phyloP scores from a whole-genome alignment of 805 yeast species.

The Kuraishia hungarica region DNA sequence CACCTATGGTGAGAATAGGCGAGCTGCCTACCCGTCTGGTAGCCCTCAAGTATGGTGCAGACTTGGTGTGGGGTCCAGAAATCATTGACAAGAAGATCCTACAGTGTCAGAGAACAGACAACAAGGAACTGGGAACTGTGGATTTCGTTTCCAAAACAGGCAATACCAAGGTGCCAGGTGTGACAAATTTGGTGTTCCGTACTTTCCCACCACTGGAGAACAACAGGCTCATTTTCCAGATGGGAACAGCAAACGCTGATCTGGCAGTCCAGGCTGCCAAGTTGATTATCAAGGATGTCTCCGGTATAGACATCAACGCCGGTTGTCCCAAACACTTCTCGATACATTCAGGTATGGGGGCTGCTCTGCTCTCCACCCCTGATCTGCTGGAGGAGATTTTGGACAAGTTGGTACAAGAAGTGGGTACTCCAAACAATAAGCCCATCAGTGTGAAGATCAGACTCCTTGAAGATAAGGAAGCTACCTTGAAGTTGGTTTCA shows the following conservation, averaged over 20 bases:
- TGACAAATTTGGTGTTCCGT: conserved; percentile 58
- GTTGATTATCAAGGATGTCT: conserved; percentile 76
- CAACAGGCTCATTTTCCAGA: conserved; percentile 73
- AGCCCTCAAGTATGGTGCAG: conserved; percentile 81
- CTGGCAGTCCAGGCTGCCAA: conserved; percentile 85
- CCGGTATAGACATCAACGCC: conserved; percentile 87
- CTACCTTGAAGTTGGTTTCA: conserved; percentile 51
- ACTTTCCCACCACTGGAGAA: conserved; percentile 57
- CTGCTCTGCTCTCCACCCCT: conserved; percentile 80
- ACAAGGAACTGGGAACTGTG: conserved; percentile 46
- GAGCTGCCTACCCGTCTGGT: conserved; percentile 85
- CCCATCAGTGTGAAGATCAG: conserved; percentile 91
- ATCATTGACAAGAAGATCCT: conserved; percentile 80
- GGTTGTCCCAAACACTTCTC: conserved; percentile 98
- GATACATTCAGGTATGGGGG: conserved; percentile 96
- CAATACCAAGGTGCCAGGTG: conserved; percentile 34
- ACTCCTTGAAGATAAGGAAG: conserved; percentile 53
- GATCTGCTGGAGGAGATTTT: conserved; percentile 68
- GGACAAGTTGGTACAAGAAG: conserved; percentile 58
- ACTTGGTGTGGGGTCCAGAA: conserved; percentile 95
- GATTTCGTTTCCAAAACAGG: conserved; percentile 43
- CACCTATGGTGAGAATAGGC: conserved; percentile 96
- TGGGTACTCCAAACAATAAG: conserved; percentile 68
- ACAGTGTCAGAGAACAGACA: conserved; percentile 56
- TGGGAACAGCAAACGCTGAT: conserved; percentile 81